phyloP scores from a whole-genome alignment of 768 basidiomycete species.

The Hortiboletus flavorubellus region DNA sequence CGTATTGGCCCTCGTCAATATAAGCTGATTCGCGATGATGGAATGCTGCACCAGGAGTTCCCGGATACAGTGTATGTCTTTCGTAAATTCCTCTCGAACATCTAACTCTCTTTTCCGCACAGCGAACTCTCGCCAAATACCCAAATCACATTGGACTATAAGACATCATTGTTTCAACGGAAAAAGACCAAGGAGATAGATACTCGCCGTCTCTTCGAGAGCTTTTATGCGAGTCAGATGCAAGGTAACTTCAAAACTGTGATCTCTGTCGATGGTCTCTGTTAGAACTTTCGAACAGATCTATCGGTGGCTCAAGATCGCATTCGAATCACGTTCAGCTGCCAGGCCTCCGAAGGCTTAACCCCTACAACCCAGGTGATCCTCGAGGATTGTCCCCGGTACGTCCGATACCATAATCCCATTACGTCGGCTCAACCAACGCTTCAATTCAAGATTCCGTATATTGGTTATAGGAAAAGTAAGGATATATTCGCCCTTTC shows the following conservation, averaged over 20 bases:
- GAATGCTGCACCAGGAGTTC: not conserved
- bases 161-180: no score
- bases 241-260: not conserved
- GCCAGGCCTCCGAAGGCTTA: not conserved
- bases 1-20: not conserved
- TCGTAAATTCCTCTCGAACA: not conserved
- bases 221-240: not conserved
- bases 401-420: not conserved
- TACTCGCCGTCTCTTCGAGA: not conserved
- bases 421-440: not conserved
- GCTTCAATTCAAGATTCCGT: not conserved
- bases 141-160: not conserved
- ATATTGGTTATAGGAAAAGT: constrained; percentile 4
- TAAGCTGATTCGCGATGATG: not conserved
- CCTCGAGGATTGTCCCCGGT: not conserved
- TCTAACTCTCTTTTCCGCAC: not conserved
- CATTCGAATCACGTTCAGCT: not conserved
- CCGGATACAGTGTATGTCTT: not conserved
- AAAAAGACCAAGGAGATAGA: not conserved
- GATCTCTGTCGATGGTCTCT: not conserved
- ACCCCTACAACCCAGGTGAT: not conserved
- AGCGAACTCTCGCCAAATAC: not conserved
- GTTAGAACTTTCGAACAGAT: not conserved
- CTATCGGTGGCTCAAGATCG: not conserved
- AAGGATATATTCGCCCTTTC: no score